Conservation (phyloP, 345 rosid species). For the Erysimum cheiranthoides region DNA sequence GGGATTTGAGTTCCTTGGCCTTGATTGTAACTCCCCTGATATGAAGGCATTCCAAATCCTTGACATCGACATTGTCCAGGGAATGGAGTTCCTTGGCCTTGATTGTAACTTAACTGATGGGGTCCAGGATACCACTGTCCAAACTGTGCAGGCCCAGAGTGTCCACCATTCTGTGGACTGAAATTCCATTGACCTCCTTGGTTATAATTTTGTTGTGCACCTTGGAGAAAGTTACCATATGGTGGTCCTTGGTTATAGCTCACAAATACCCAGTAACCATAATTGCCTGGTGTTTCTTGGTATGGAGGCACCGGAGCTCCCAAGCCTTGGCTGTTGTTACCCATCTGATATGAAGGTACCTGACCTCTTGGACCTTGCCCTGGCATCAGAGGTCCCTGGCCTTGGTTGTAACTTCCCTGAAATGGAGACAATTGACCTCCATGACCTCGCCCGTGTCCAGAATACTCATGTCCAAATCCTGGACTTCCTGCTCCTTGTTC, state of each 20-base stretch:
- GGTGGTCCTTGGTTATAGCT: slow-evolving; percentile 47
- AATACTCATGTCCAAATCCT: slow-evolving; percentile 25
- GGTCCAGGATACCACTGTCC: slow-evolving; percentile 28
- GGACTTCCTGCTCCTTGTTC: slow-evolving; percentile 26
- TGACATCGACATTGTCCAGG: slow-evolving; percentile 47
- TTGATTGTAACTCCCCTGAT: slow-evolving; percentile 46
- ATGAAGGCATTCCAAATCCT: slow-evolving; percentile 40
- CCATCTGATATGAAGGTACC: slow-evolving; percentile 48
- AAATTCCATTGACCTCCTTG: slow-evolving; percentile 49
- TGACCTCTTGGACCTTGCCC: slow-evolving; percentile 48
- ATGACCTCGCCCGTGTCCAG: slow-evolving; percentile 38
- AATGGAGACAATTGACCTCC: slow-evolving; percentile 36
- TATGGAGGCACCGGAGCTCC: slow-evolving; percentile 46
- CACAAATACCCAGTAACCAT: slow-evolving; percentile 47
- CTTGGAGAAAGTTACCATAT: slow-evolving; percentile 36
- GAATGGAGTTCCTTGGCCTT: slow-evolving; percentile 26
- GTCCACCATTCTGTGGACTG: slow-evolving; percentile 36
- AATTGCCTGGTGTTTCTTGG: slow-evolving; percentile 45
- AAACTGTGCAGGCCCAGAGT: slow-evolving; percentile 27
- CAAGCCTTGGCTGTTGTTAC: slow-evolving; percentile 54
- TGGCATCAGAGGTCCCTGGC: slow-evolving; percentile 2
- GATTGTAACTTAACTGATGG: slow-evolving; percentile 28
- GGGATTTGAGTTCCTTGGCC: slow-evolving; percentile 22
- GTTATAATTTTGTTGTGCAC: slow-evolving; percentile 43
- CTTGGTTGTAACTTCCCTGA: slow-evolving; percentile 48